Evolutionary conservation across 176 grass and related monocot genomes (phyloP), one percentile per base, ranked within the genome.

Genomic region (Puya raimondii): DNA sequence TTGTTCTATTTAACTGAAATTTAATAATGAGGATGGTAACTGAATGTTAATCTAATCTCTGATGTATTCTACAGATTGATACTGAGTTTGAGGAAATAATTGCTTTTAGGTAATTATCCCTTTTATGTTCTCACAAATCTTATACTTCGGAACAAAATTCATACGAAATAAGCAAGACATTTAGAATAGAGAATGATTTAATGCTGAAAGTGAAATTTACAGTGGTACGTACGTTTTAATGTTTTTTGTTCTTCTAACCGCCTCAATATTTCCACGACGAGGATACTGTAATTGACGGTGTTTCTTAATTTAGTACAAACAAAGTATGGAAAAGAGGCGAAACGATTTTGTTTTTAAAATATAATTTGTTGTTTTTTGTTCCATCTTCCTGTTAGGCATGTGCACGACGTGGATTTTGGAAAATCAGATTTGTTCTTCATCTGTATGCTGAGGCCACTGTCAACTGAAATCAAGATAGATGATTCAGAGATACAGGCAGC

Each of bases 381-480:
- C 71, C 51, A 29, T 54, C 26, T 42, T 42, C 51, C 0, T 50
- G 69, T 77, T 68, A 99, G 94, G 79, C 94, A 97, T 15, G 94
- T 84, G 10, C 94, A 93, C 80, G 53, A 90, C 11, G 78, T 99
- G 63, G 89, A 89, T 12, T 99, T 99, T 73, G 86, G 89, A 14
- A 99, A 99, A 79, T 99, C 94, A 1, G 94, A 99, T 78, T 61
- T 99, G 33, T 93, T 99, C 74, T 99, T 99, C 83, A 90, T 99
- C 74, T 99, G 94, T 72, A 90, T 99, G 89, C 74, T 99, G 80
- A 86, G 87, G 76, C 89, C 94, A 48, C 14, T 81, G 10, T 99
- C 94, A 3, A 82, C 71, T 61, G 50, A 90, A 56, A 93, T 99
- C 70, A 88, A 93, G 83, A 89, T 97, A 49, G 93, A 97, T 59